Evolutionary conservation across 1,284 basidiomycete genomes (phyloP).

Genomic region (Rhodofomes roseus): DNA sequence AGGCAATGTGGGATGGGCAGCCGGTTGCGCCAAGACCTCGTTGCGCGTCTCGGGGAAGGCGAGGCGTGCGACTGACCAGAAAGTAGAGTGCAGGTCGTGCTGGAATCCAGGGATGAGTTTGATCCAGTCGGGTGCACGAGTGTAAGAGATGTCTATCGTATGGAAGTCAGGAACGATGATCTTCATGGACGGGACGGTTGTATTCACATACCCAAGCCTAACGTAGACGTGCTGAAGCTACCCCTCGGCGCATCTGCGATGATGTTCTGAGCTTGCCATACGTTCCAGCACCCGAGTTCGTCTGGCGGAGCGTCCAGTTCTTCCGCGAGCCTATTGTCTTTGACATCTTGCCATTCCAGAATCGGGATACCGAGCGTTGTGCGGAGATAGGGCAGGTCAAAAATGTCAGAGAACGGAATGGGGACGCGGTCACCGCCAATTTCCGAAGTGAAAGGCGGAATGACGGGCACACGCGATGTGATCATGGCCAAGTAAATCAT

Average conservation of each 20-base stretch:
- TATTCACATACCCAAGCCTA: constrained; percentile 50
- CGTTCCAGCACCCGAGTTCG: constrained; percentile 65
- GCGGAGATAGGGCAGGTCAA: constrained; percentile 36
- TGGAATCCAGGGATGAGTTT: constrained; percentile 32
- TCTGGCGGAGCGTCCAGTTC: constrained; percentile 28
- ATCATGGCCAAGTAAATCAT: constrained; percentile 59
- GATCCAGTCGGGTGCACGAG: constrained; percentile 36
- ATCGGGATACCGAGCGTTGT: constrained; percentile 28
- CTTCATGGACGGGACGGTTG: neutral
- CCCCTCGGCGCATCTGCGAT: constrained; percentile 39
- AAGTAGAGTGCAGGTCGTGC: constrained; percentile 36
- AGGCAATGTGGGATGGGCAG: constrained; percentile 25
- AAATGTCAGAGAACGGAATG: constrained; percentile 34
- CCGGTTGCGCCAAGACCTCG: constrained; percentile 17
- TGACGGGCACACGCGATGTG: constrained; percentile 56
- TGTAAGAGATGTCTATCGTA: constrained; percentile 42
- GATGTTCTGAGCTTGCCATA: constrained; percentile 43
- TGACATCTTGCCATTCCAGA: constrained; percentile 37
- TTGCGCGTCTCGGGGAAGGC: constrained; percentile 33
- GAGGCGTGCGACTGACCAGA: constrained; percentile 40
- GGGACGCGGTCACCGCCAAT: constrained; percentile 37
- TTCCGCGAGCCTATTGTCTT: constrained; percentile 23
- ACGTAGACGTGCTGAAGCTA: constrained; percentile 36
- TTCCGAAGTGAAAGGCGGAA: constrained; percentile 59
- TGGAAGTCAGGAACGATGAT: neutral